Evolutionary conservation across 2,329 filamentous ascomycete genomes (phyloP).

Genomic region (Calonectria hongkongensis): DNA sequence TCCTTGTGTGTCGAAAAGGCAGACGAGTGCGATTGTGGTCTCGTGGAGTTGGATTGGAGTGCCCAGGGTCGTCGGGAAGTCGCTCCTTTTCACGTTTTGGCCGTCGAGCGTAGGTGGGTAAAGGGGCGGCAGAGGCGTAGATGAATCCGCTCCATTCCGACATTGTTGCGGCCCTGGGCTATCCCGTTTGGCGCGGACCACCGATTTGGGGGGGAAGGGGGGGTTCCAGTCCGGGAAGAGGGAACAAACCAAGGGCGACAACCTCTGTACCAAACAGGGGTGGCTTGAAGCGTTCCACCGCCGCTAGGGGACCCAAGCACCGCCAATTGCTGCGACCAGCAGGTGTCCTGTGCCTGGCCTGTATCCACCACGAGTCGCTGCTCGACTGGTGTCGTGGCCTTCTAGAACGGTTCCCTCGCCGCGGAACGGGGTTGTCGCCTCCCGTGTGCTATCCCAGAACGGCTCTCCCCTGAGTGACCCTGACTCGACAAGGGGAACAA

Average conservation of each 20-base stretch:
- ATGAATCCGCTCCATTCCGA: constrained; percentile 58
- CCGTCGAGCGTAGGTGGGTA: constrained; percentile 53
- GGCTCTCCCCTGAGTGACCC: constrained; percentile 45
- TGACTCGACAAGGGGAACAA: constrained; percentile 41
- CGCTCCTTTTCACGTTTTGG: constrained; percentile 55
- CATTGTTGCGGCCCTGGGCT: constrained; percentile 53
- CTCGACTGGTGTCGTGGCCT: constrained; percentile 46
- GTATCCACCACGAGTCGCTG: constrained; percentile 40
- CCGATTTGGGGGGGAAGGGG: constrained; percentile 42
- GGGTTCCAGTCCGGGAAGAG: constrained; percentile 33
- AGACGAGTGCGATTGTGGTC: constrained; percentile 46
- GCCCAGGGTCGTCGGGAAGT: constrained; percentile 49
- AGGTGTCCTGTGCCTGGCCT: constrained; percentile 44
- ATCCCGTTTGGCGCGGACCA: constrained; percentile 54
- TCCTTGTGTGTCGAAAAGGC: constrained; percentile 50
- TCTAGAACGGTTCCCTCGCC: constrained; percentile 57
- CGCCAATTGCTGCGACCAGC: constrained; percentile 42
- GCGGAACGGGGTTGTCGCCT: constrained; percentile 53
- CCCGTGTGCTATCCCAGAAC: constrained; percentile 48
- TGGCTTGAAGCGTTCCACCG: constrained; percentile 50
- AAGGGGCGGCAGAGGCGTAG: constrained; percentile 56
- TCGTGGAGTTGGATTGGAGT: constrained; percentile 47
- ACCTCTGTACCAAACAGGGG: constrained; percentile 46
- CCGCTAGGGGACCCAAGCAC: constrained; percentile 46
- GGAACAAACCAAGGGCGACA: constrained; percentile 42